Evolutionary conservation across 768 basidiomycete genomes (phyloP).

Genomic region (Boletus eberwhitei): DNA sequence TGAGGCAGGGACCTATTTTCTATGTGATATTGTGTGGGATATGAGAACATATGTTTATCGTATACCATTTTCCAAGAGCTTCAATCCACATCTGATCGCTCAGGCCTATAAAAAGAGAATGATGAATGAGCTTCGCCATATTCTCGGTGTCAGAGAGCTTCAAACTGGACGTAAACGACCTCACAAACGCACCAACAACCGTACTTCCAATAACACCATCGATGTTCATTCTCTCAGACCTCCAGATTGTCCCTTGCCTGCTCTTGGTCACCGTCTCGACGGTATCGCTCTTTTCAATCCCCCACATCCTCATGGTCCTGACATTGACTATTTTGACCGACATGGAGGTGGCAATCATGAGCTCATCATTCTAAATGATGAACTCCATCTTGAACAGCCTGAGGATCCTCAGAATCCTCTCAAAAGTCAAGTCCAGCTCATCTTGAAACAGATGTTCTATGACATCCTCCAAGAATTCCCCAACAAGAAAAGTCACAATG

Average conservation of each 20-base stretch:
- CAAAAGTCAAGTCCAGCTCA: background rate
- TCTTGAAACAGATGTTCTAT: constrained; percentile 1
- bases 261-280: background rate
- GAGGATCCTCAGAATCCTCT: background rate
- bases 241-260: background rate
- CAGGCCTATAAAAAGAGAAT: background rate
- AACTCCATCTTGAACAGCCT: no score
- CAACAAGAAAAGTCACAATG: background rate
- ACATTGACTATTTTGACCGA: background rate
- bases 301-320: background rate
- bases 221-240: background rate
- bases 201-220: background rate
- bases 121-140: background rate
- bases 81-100: background rate
- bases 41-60: background rate
- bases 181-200: background rate
- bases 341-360: background rate
- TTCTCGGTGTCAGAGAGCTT: background rate
- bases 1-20: background rate
- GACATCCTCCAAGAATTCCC: background rate
- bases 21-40: background rate
- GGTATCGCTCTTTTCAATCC: background rate
- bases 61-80: background rate
- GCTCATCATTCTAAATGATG: no score
- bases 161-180: background rate